Base-by-base conservation (phyloP, 176 grass and related monocot species). In the Triticum timopheevii region DNA sequence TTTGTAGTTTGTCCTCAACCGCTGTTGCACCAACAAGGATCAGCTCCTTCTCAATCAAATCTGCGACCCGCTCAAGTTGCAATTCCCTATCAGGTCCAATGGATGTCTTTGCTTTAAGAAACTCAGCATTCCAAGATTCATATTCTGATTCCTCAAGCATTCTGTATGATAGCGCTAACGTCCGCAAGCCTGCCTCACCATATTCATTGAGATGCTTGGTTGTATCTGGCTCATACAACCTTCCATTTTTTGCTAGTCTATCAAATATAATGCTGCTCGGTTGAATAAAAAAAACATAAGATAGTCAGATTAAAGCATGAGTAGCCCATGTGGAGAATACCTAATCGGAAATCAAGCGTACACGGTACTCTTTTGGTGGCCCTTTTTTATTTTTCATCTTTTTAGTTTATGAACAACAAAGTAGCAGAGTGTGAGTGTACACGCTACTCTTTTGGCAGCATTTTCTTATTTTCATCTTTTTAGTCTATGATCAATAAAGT, bases 1-100 rank as follows among this genome's bases (percentile, higher is more conserved):
- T 91, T 88, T 96, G 97, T 81, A 99, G 84, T 88, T 96, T 99
- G 85, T 99, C 97, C 83, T 99, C 97, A 69, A 96, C 97, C 19
- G 94, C 94, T 71, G 94, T 96, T 86, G 94, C 97, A 61, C 97
- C 97, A 62, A 99, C 94, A 80, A 99, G 94, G 83, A 99, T 90
- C 82, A 99, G 80, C 11, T 99, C 94, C 71, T 80, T 91, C 88
- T 99, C 97, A 80, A 99, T 99, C 66, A 96, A 88, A 61, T 99
- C 94, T 82, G 94, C 90, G 11, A 99, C 85, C 7, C 83, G 86
- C 68, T 96, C 97, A 15, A 99, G 88, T 84, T 91, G 94, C 52
- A 77, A 82, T 69, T 94, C 97, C 86, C 97, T 94, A 87, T 99
- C 94, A 74, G 97, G 90, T 15, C 92, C 94, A 62, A 99, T 96